A percentile compares a stretch with the other conserved stretches of the same genome.
phyloP scores from a whole-genome alignment of 2,329 filamentous ascomycete species.

The Cadophora luteo-olivacea region DNA sequence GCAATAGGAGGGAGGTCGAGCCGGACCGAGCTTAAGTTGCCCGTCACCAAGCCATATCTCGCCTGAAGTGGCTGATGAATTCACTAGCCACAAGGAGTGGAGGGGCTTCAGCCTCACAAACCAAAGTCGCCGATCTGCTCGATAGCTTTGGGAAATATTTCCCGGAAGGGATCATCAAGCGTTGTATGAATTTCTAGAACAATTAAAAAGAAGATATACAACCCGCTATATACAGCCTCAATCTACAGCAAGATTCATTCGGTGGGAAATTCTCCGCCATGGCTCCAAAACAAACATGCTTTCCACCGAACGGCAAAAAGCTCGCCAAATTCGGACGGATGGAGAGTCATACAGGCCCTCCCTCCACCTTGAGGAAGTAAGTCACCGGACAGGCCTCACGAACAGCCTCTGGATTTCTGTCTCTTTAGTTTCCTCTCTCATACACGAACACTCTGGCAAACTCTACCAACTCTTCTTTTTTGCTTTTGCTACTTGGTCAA shows the following conservation, averaged over 20 bases:
- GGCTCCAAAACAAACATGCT: not conserved
- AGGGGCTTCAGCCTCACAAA: slow-evolving; percentile 12
- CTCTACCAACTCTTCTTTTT: not conserved
- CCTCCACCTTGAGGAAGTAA: slow-evolving; percentile 9
- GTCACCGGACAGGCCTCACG: slow-evolving; percentile 15
- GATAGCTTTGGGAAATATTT: not conserved
- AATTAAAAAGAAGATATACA: not conserved
- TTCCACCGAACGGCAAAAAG: slow-evolving; percentile 14
- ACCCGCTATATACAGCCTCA: not conserved
- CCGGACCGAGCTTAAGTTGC: not conserved
- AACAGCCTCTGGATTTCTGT: not conserved
- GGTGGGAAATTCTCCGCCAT: not conserved
- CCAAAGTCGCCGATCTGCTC: slow-evolving; percentile 9
- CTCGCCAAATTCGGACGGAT: slow-evolving; percentile 20
- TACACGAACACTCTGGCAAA: not conserved
- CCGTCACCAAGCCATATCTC: not conserved
- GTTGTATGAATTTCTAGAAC: not conserved
- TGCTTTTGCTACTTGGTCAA: not conserved
- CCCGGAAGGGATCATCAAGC: not conserved
- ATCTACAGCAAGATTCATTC: not conserved
- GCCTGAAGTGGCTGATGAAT: not conserved
- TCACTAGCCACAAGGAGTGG: slow-evolving; percentile 9
- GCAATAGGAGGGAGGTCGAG: not conserved
- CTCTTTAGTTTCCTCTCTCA: slow-evolving; percentile 4
- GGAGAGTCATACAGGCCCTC: slow-evolving; percentile 7